A percentile compares a stretch with the other conserved stretches of the same genome.
These are phyloP conservation scores for Penicillium salamii DNA, from an alignment of 495 filamentous ascomycete species.

Conservation along the genomic window DNA sequence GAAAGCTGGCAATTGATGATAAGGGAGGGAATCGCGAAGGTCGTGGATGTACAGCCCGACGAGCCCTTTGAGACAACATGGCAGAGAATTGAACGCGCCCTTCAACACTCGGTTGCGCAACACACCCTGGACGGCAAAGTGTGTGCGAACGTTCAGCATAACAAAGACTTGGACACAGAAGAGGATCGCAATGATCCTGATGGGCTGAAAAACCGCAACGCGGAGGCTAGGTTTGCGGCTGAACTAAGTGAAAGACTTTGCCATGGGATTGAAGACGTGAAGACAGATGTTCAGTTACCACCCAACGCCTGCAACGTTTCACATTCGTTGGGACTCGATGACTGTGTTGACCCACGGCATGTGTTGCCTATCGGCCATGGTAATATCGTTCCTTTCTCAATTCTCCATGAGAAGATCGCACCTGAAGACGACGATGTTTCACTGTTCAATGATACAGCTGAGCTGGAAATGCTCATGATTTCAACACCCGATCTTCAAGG, in stretches of 20 bases:
- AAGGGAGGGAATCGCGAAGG: constrained; percentile 13
- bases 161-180: neutral
- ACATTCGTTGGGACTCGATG: neutral
- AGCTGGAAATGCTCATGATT: constrained; percentile 34
- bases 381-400: constrained; percentile 30
- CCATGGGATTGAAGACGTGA: neutral
- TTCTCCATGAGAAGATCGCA: constrained; percentile 16
- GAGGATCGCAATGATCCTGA: neutral
- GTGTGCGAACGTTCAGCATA: neutral
- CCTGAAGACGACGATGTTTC: constrained; percentile 4
- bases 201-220: neutral
- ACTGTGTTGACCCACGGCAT: neutral
- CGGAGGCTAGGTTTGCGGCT: too few species aligned
- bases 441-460: constrained; percentile 21
- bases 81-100: constrained; percentile 15
- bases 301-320: neutral
- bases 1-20: constrained; percentile 24
- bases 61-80: constrained; percentile 16
- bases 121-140: neutral
- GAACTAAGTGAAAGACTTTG: too few species aligned
- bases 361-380: neutral
- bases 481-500: constrained; percentile 10
- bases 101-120: constrained; percentile 5
- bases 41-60: constrained; percentile 5
- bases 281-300: neutral